Conservation (phyloP, 1,284 basidiomycete species). For the Volvariella surrecta region DNA sequence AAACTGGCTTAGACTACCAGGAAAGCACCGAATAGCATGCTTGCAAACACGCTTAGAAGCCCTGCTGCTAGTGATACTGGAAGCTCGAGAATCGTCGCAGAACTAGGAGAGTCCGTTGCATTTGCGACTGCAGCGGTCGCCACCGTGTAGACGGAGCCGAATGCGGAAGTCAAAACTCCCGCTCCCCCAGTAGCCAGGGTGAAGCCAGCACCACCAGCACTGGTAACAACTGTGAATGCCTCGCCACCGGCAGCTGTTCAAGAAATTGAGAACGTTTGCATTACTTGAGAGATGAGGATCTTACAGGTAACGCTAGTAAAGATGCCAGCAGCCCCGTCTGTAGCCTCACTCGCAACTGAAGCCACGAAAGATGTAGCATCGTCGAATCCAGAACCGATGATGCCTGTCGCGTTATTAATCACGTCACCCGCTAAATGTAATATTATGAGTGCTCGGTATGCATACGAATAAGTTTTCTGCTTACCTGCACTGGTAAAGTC, state of each 20-base stretch:
- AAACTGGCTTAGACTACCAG: constrained; percentile 30
- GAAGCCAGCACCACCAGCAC: constrained; percentile 28
- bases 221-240: constrained; percentile 43
- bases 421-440: too few species aligned
- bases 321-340: constrained; percentile 23
- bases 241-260: constrained; percentile 42
- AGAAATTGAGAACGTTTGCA: constrained; percentile 6
- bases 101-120: constrained; percentile 13
- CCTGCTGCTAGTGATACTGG: constrained; percentile 21
- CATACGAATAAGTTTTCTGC: too few species aligned
- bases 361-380: constrained; percentile 26
- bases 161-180: constrained; percentile 40
- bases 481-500: too few species aligned
- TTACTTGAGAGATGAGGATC: neutral
- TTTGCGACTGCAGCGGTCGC: constrained; percentile 23
- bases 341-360: constrained; percentile 19
- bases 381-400: constrained; percentile 15
- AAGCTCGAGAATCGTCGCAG: constrained; percentile 17
- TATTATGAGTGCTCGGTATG: too few species aligned
- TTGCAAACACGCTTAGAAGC: constrained; percentile 30
- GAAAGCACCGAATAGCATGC: constrained; percentile 33
- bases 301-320: constrained; percentile 12
- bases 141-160: constrained; percentile 41
- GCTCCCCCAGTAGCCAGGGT: constrained; percentile 32
- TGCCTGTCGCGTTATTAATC: constrained; percentile 15